phyloP scores from a whole-genome alignment of 2,329 filamentous ascomycete genomes.

The Aspergillus udagawae region DNA sequence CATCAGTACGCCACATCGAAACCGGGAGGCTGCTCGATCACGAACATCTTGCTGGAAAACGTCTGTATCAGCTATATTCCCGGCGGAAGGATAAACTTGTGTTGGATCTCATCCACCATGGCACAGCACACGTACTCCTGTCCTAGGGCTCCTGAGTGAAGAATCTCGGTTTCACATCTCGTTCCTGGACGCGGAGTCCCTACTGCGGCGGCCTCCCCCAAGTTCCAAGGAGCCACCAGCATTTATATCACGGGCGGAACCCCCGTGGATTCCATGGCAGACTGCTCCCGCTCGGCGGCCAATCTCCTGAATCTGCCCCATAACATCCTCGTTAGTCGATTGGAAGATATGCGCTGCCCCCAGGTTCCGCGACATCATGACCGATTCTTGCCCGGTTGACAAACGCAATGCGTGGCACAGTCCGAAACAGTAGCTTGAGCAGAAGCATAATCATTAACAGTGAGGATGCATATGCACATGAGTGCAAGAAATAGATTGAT shows the following conservation, averaged over 20 bases:
- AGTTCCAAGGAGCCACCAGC: constrained; percentile 16
- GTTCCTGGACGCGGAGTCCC: constrained; percentile 15
- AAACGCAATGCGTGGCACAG: background rate
- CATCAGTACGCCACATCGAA: constrained; percentile 19
- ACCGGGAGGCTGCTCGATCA: constrained; percentile 47
- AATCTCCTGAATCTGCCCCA: constrained; percentile 7
- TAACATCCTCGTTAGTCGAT: constrained; percentile 5
- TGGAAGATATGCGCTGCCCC: constrained; percentile 25
- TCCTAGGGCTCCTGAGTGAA: constrained; percentile 15
- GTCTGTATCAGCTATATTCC: background rate
- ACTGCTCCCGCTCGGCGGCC: constrained; percentile 7
- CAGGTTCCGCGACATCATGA: constrained; percentile 16
- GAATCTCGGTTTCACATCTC: constrained; percentile 12
- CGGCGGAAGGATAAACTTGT: too few species aligned
- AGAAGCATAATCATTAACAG: too few species aligned
- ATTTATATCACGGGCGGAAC: constrained; percentile 13
- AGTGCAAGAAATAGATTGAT: background rate
- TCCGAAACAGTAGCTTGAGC: background rate
- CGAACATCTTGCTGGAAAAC: constrained; percentile 23
- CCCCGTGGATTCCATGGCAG: constrained; percentile 20
- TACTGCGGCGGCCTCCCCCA: constrained; percentile 16
- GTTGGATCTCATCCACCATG: constrained; percentile 17
- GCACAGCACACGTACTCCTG: constrained; percentile 18
- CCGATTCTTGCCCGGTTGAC: too few species aligned
- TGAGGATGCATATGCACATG: too few species aligned